Evolutionary conservation across 345 rosid species (phyloP), one percentile per base, ranked within the genome.

Genomic region (Populus pruinosa): DNA sequence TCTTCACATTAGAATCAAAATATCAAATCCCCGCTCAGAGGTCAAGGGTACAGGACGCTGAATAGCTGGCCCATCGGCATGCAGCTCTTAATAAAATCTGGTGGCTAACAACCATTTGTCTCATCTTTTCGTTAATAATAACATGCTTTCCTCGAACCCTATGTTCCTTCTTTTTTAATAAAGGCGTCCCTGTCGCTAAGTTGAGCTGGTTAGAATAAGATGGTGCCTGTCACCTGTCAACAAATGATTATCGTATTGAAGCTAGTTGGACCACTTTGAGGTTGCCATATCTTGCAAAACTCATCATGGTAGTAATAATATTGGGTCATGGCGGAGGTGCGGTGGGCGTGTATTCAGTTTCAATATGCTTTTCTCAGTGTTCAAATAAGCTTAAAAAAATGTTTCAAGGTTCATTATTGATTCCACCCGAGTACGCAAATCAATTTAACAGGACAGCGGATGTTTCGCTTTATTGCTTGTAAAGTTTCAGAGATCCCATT

Each of bases 181-280:
- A 75, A 65, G 47, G 25, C 20, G 31, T 27, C 4, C 6, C 20
- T 44, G 21, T 2, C 47, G 31, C 18, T 13, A 47, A 50, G 61
- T 75, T 33, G 70, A 49, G 77, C 6, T 35, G 71, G 21, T 5
- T 47, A 47, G 53, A 47, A 47, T 55, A 8, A 55, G 6, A 20
- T 18, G 21, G 61, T 18, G 36, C 36, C 36, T 33, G 8, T 55
- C 61, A 21, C 61, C 61, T 55, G 10, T 14, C 31, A 65, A 13
- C 69, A 47, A 50, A 56, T 77, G 72, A 69, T 62, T 61, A 31
- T 69, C 63, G 59, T 61, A n/a, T 70, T 44, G 61, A 79, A 69
- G 16, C 33, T 65, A 38, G 69, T 31, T 33, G 61, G 61, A 21
- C 10, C 61, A 55, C 61, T 18, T 55, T 0, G 23, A 8, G 63